Evolutionary conservation across 2,329 filamentous ascomycete genomes (phyloP), one percentile per base, ranked within the genome.

Genomic region (Monosporascus sp.): DNA sequence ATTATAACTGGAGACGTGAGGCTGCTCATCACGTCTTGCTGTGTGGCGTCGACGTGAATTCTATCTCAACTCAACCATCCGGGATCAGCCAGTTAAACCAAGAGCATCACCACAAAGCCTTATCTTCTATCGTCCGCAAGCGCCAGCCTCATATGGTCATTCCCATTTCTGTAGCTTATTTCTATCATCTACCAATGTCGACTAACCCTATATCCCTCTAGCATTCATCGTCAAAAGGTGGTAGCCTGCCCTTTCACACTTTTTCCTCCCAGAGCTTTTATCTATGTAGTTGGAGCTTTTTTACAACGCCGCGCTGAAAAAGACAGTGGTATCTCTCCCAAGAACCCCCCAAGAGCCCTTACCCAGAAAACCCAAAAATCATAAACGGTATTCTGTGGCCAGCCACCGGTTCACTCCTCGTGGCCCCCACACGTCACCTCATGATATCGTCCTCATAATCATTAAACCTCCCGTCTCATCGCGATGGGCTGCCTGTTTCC

Each of bases 301-400:
- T 56, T 56, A 51, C 52, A 67, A 67, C 63, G 64, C 64, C 64
- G 48, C 59, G 60, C 62, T 64, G 43, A 59, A 64, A 65, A 56
- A 44, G n/a, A 62, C 59, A 60, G 46, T 65, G 63, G 63, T 65
- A 67, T 65, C 58, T 55, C 50, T 55, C 50, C 54, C 51, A 58
- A 40, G 20, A 45, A 46, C n/a, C 44, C 35, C 45, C 24, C 17
- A n/a, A 48, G 15, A 37, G 18, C n/a, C 22, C 37, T 24, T 31
- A 14, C 31, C 31, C 31, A 14, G 43, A n/a, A 46, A 20, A 44
- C n/a, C n/a, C 11, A 26, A 22, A 44, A 44, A 7, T n/a, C 14
- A 15, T 15, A n/a, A 26, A n/a, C 17, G 18, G 17, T 46, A 18
- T 26, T 28, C 24, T n/a, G 22, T 14, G 11, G n/a, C 24, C 22